Evolutionary conservation across 352 stramenopile genomes (phyloP).

Genomic region (Pythium pyrilobum): DNA sequence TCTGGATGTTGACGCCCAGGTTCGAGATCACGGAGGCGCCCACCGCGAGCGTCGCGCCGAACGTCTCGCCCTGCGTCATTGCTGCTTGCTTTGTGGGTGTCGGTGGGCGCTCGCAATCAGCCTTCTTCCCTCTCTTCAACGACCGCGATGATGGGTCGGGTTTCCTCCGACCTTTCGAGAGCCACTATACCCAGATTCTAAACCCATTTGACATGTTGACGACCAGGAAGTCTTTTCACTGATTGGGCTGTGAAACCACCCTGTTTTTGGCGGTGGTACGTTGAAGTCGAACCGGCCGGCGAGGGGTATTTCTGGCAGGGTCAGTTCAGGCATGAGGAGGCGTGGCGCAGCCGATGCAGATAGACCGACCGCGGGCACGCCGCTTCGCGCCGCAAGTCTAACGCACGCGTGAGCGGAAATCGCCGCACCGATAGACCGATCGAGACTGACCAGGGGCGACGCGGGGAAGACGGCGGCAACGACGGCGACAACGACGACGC

Average conservation of each 20-base stretch:
- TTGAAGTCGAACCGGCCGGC: neutral
- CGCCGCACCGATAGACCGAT: neutral
- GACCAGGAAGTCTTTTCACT: neutral
- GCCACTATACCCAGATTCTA: too few species aligned
- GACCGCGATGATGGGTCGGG: too few species aligned
- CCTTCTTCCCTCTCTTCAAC: conserved; percentile 4
- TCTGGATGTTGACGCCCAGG: conserved; percentile 88
- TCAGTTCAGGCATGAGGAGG: too few species aligned
- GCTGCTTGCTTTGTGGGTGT: too few species aligned
- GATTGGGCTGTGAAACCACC: too few species aligned
- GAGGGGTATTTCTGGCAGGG: neutral
- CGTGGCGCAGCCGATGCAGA: conserved; percentile 8
- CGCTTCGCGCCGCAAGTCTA: conserved; percentile 9
- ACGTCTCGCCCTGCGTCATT: conserved; percentile 74
- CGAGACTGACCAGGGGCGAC: too few species aligned
- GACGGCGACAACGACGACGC: neutral
- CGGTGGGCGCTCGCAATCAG: neutral
- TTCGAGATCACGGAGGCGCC: conserved; percentile 83
- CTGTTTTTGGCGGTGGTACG: too few species aligned
- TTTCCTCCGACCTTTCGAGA: too few species aligned
- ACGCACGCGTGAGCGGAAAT: too few species aligned
- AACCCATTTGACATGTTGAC: neutral
- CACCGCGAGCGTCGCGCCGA: conserved; percentile 75
- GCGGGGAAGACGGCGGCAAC: neutral
- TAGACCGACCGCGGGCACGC: conserved; percentile 10